A percentile compares a stretch with the other conserved stretches of the same genome.
Conservation (phyloP, 306 rosid species). For the Cucumis sativus region DNA sequence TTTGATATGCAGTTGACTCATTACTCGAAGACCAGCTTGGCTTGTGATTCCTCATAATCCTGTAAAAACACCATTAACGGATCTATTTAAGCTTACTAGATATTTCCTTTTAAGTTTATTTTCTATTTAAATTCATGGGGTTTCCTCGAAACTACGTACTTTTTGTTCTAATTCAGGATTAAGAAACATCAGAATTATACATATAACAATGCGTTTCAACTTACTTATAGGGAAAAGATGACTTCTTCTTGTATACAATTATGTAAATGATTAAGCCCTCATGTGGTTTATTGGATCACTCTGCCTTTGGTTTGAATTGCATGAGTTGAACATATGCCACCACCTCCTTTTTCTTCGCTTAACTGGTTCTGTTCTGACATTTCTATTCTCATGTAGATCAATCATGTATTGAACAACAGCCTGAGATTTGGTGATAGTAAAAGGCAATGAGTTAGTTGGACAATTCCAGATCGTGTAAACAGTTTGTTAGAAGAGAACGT, state of each 20-base stretch:
- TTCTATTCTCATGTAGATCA: constrained; percentile 44
- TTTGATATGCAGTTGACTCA: background rate
- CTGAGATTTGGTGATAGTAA: constrained; percentile 30
- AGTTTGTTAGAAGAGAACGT: background rate
- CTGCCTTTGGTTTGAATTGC: constrained; percentile 66
- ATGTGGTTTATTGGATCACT: constrained; percentile 36
- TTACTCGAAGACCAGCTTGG: background rate
- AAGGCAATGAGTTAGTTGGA: background rate
- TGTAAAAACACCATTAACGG: constrained; percentile 1
- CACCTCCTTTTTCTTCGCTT: constrained; percentile 54
- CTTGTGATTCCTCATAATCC: background rate
- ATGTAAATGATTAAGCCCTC: constrained; percentile 31
- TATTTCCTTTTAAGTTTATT: background rate
- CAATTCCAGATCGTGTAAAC: constrained; percentile 3
- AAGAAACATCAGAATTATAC: background rate
- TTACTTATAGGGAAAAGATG: background rate
- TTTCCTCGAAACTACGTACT: background rate
- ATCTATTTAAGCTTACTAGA: background rate
- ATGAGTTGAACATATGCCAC: constrained; percentile 60
- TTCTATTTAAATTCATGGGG: background rate
- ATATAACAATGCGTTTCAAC: background rate
- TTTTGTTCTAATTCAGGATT: background rate
- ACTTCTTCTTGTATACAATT: background rate
- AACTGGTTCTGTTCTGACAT: constrained; percentile 35
- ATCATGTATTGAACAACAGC: constrained; percentile 87